Base-by-base conservation (phyloP, 2,329 filamentous ascomycete genomes). In the Aspergillus latus region DNA sequence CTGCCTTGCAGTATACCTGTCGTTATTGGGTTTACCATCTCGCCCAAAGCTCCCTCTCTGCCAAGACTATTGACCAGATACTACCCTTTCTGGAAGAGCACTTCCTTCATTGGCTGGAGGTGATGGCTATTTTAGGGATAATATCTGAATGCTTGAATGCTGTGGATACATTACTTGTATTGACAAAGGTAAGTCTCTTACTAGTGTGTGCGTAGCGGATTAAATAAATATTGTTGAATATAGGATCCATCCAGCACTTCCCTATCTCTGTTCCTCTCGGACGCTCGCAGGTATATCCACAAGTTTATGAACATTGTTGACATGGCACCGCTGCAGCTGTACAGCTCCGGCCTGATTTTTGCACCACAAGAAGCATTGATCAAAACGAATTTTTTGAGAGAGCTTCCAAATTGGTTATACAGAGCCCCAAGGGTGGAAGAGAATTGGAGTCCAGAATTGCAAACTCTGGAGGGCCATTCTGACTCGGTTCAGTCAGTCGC, bases 241-340 rank as follows among this genome's bases (percentile, higher is more conserved):
- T 47, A 59, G 57, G 15, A 32, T 21, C 21, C 29, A 30, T 13
- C 44, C 10, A 26, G 42, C 29, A 49, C 34, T 29, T 37, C 7
- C 1, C 10, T 56, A 10, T 36, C 16, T 7, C 13, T 32, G 1
- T 51, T 58, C 11, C 40, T 58, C 2, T 26, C 21, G 21, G 56
- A 58, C 47, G 56, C 51, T 2, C 40, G 47, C n/a, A 32, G 56
- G 29, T 54, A 51, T 47, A 51, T 58, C 4, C 34, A 50, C 7
- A 58, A 58, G 9, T 26, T 40, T 47, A n/a, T 10, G 16, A n/a
- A 45, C 5, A 58, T 58, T 47, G 32, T 32, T 29, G 51, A 58
- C 16, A 43, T 5, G 1, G 56, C 50, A 49, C 51, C 47, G 11
- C 34, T 54, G n/a, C 51, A 58, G 36, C 40, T 58, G 2, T 58